These are phyloP conservation scores for Aspergillus ruber DNA, from an alignment of 2,329 filamentous ascomycete species.

Conservation along the genomic window DNA sequence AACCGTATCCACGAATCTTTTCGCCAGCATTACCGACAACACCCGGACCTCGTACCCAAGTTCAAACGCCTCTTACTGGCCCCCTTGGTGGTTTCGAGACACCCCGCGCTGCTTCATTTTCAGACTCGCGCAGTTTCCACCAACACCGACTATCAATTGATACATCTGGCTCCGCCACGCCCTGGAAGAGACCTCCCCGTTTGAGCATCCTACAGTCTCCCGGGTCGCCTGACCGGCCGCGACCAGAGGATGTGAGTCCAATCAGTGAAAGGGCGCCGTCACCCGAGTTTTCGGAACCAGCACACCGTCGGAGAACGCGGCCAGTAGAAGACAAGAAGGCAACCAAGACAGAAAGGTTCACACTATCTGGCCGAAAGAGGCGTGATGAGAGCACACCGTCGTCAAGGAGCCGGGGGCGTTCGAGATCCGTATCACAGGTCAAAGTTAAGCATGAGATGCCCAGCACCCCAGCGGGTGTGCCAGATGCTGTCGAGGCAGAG, in stretches of 20 bases:
- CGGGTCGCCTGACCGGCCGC: constrained; percentile 34
- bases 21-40: constrained; percentile 16
- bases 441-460: constrained; percentile 30
- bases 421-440: constrained; percentile 5
- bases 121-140: constrained; percentile 20
- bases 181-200: constrained; percentile 37
- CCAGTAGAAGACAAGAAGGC: constrained; percentile 11
- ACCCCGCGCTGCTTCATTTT: constrained; percentile 18
- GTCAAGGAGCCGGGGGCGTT: constrained; percentile 31
- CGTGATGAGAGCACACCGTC: constrained; percentile 31
- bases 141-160: constrained; percentile 30
- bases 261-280: constrained; percentile 40
- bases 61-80: neutral
- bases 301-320: constrained; percentile 14
- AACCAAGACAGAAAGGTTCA: constrained; percentile 21
- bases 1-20: constrained; percentile 10
- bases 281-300: constrained; percentile 24
- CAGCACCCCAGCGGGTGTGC: constrained; percentile 27
- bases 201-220: constrained; percentile 30
- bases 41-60: constrained; percentile 7
- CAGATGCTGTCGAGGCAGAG: constrained; percentile 27
- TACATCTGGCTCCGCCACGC: constrained; percentile 36
- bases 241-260: constrained; percentile 40
- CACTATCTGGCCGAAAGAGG: constrained; percentile 17
- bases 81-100: constrained; percentile 17